These are phyloP conservation scores for Nicotiana paniculata DNA, from an alignment of 257 asterid species.

Conservation along the genomic window DNA sequence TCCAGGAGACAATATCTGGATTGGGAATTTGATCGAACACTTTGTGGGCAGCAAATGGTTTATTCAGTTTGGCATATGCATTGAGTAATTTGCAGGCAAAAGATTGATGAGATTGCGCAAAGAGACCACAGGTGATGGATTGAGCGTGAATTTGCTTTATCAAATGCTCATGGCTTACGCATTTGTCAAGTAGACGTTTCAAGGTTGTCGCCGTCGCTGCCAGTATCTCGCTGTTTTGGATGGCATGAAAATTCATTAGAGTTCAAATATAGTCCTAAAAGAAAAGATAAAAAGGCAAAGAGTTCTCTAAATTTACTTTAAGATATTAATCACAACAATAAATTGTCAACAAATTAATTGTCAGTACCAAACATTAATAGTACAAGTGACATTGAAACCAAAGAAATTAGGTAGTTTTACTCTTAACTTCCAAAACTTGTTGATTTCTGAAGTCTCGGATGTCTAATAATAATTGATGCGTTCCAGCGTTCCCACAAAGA, in stretches of 20 bases:
- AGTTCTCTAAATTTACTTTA: background rate
- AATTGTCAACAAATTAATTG: background rate
- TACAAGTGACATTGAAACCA: background rate
- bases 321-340: background rate
- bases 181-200: constrained; percentile 29
- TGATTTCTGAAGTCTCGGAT: background rate
- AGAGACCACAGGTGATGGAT: constrained; percentile 32
- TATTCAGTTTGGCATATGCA: constrained; percentile 34
- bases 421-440: background rate
- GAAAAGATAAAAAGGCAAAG: background rate
- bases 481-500: too few species aligned
- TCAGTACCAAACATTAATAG: background rate
- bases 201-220: constrained; percentile 4
- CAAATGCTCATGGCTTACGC: constrained; percentile 24
- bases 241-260: background rate
- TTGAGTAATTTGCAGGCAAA: constrained; percentile 46
- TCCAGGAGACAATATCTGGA: constrained; percentile 64
- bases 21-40: constrained; percentile 42
- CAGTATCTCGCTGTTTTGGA: background rate
- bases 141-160: constrained; percentile 51
- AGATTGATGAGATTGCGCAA: constrained; percentile 19
- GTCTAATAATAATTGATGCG: background rate
- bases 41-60: constrained; percentile 33
- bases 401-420: background rate
- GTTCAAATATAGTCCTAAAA: background rate